Conservation (phyloP, 306 rosid genomes). For the Hippophae gyantsensis region DNA sequence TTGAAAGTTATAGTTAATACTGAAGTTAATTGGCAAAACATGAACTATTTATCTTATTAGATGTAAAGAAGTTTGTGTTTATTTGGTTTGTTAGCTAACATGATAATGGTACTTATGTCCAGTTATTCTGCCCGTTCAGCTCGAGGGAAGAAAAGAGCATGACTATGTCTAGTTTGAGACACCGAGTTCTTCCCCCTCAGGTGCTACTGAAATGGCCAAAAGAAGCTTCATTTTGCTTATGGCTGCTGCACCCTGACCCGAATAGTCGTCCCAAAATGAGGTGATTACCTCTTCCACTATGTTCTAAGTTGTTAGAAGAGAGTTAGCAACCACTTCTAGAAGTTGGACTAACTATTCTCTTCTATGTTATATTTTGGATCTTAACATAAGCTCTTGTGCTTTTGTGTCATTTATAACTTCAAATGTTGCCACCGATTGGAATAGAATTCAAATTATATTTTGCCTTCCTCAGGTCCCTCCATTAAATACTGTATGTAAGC, state of each 20-base stretch:
- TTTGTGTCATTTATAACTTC: no score
- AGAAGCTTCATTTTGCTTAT: conserved; percentile 70
- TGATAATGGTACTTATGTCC: conserved; percentile 22
- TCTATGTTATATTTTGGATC: no score
- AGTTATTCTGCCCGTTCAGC: conserved; percentile 48
- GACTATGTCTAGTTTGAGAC: conserved; percentile 48
- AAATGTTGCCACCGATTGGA: no score
- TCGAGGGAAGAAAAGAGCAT: conserved; percentile 39
- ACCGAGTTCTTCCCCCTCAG: conserved; percentile 56
- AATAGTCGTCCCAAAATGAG: conserved; percentile 60
- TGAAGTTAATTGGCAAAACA: no score
- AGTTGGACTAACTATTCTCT: no score
- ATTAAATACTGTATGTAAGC: no score
- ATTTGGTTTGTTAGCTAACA: conserved; percentile 1
- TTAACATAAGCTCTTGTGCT: no score
- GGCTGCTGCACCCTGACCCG: conserved; percentile 71
- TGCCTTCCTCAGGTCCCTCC: no score
- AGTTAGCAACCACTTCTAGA: no score
- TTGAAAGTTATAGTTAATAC: not conserved
- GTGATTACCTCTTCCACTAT: conserved; percentile 18
- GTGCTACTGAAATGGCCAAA: conserved; percentile 47
- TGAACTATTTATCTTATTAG: no score
- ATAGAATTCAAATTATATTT: no score
- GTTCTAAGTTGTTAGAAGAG: no score
- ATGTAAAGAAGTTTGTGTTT: not conserved